Evolutionary conservation across 768 basidiomycete species (phyloP).

Genomic region (Termitomyces sp.): DNA sequence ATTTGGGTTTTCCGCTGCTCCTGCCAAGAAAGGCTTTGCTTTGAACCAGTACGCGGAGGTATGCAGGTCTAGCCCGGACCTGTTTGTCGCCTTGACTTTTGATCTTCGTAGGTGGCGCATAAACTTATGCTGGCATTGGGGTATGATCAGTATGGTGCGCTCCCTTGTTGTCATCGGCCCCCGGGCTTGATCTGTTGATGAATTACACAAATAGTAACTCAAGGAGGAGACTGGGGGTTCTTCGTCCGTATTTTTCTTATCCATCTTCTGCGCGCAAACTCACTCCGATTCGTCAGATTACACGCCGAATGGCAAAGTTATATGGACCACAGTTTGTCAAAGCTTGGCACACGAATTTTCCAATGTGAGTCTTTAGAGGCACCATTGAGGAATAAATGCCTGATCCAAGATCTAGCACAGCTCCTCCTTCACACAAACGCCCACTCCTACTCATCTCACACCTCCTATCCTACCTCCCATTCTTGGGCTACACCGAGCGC

Average conservation of each 20-base stretch:
- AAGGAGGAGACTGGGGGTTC: not conserved
- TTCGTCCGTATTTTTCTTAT: not conserved
- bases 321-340: not conserved
- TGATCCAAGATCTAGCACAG: not conserved
- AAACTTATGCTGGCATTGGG: conserved; percentile 45
- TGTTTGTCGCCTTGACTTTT: not conserved
- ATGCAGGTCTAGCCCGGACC: conserved; percentile 17
- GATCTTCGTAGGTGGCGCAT: conserved; percentile 29
- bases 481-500: conserved; percentile 15
- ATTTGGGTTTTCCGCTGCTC: conserved; percentile 56
- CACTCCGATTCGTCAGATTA: not conserved
- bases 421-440: conserved; percentile 15
- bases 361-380: conserved; percentile 18
- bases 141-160: conserved; percentile 39
- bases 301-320: not conserved
- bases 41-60: conserved; percentile 44
- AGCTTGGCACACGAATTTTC: conserved; percentile 46
- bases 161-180: not conserved
- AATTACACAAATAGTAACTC: not conserved
- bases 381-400: not conserved
- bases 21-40: conserved; percentile 45
- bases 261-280: not conserved
- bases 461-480: conserved; percentile 17
- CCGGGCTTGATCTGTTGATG: not conserved
- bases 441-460: conserved; percentile 21